Evolutionary conservation across 345 rosid genomes (phyloP).

Genomic region (Linum usitatissimum): DNA sequence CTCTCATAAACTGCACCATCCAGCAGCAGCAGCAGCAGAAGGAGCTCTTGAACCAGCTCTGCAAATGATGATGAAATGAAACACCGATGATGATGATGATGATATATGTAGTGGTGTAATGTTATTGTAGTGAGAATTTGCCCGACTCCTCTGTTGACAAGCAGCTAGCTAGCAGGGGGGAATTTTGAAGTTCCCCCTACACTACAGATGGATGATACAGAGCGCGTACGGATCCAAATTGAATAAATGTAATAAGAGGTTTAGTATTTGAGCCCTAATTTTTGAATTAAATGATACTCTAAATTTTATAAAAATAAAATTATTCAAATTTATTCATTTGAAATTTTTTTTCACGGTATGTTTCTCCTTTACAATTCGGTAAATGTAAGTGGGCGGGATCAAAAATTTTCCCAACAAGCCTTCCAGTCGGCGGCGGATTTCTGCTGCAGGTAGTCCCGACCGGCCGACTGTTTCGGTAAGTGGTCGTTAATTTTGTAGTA

Average conservation of each 20-base stretch:
- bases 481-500: no score
- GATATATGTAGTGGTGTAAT: not conserved
- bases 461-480: no score
- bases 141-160: not conserved
- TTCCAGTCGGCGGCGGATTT: no score
- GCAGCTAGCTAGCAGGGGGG: not conserved
- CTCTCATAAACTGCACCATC: constrained; percentile 30
- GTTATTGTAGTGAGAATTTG: not conserved
- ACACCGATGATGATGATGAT: not conserved
- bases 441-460: no score
- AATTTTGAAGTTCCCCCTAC: not conserved
- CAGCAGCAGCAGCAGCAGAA: constrained; percentile 18
- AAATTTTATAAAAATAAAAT: no score
- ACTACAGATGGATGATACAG: not conserved
- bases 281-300: no score
- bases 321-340: no score
- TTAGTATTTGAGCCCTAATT: not conserved
- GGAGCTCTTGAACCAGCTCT: constrained; percentile 22
- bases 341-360: no score
- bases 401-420: no score
- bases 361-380: no score
- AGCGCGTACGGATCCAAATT: not conserved
- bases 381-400: no score
- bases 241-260: not conserved
- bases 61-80: not conserved